Conservation (phyloP, 768 basidiomycete species). For the Clitopilus passeckerianus region DNA sequence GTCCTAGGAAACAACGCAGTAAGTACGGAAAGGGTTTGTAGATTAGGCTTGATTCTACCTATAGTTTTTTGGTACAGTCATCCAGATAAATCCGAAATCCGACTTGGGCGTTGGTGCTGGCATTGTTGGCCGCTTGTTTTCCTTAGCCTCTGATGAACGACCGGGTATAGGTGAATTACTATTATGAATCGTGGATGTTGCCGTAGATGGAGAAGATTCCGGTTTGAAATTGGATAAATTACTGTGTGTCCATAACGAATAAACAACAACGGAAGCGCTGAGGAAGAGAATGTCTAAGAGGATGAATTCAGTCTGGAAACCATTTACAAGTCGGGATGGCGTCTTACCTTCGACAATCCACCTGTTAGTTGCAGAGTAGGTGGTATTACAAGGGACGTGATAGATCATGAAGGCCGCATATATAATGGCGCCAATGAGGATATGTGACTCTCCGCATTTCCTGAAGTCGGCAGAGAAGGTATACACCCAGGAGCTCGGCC, state of each 20-base stretch:
- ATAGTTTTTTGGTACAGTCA: constrained; percentile 88
- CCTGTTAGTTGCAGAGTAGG: constrained; percentile 22
- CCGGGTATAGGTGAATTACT: constrained; percentile 36
- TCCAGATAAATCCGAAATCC: constrained; percentile 76
- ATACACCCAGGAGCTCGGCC: constrained; percentile 33
- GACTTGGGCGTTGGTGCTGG: constrained; percentile 28
- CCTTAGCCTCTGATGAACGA: constrained; percentile 34
- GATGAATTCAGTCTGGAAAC: constrained; percentile 5
- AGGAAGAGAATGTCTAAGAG: constrained; percentile 54
- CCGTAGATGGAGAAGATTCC: constrained; percentile 9
- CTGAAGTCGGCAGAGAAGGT: constrained; percentile 57
- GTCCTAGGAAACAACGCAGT: constrained; percentile 49
- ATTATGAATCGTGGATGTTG: constrained; percentile 10
- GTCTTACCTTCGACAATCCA: constrained; percentile 51
- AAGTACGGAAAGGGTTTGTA: constrained; percentile 1
- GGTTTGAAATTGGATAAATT: constrained; percentile 23
- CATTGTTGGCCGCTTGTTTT: constrained; percentile 12
- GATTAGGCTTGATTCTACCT: constrained; percentile 35
- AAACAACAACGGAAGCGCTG: constrained; percentile 48
- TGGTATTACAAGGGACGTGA: constrained; percentile 20
- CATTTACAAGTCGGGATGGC: not conserved
- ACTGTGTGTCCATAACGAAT: constrained; percentile 59
- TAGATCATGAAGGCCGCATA: constrained; percentile 49
- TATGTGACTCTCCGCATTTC: constrained; percentile 55
- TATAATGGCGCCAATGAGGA: constrained; percentile 61